phyloP scores from a whole-genome alignment of 2,329 filamentous ascomycete genomes.

The Celoporthe dispersa region DNA sequence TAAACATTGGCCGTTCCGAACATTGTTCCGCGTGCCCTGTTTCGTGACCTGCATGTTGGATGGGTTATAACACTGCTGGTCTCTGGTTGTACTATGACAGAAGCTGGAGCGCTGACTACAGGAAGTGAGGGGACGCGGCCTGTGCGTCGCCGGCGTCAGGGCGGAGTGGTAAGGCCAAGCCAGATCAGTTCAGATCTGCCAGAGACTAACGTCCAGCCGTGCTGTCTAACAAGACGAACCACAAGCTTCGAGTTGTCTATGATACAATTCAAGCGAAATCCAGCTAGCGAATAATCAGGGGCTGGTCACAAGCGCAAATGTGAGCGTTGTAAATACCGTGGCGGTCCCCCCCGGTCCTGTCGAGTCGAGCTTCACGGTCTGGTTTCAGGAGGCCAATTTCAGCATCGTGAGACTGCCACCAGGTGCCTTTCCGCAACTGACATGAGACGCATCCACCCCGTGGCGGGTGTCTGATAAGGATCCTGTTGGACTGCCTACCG shows the following conservation, averaged over 20 bases:
- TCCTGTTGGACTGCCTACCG: neutral
- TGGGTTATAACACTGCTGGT: no score
- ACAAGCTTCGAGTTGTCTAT: neutral
- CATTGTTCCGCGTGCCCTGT: no score
- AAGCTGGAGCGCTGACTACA: no score
- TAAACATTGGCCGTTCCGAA: no score
- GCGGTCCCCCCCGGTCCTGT: neutral
- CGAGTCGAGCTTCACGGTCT: neutral
- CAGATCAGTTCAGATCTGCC: neutral
- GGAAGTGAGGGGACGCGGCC: no score
- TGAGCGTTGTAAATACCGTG: neutral
- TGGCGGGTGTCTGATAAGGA: neutral
- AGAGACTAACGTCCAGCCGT: neutral
- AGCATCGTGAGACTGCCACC: constrained; percentile 1
- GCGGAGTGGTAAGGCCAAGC: neutral
- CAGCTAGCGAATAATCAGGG: neutral
- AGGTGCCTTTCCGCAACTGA: neutral
- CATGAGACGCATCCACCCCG: neutral
- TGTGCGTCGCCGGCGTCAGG: no score
- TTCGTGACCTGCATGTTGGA: no score
- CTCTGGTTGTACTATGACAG: no score
- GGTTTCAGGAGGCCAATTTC: neutral
- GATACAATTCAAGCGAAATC: neutral
- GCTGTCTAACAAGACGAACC: neutral
- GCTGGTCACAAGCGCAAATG: neutral